These are phyloP conservation scores for Candida michaelii DNA, from an alignment of 805 yeast species.

Conservation along the genomic window DNA sequence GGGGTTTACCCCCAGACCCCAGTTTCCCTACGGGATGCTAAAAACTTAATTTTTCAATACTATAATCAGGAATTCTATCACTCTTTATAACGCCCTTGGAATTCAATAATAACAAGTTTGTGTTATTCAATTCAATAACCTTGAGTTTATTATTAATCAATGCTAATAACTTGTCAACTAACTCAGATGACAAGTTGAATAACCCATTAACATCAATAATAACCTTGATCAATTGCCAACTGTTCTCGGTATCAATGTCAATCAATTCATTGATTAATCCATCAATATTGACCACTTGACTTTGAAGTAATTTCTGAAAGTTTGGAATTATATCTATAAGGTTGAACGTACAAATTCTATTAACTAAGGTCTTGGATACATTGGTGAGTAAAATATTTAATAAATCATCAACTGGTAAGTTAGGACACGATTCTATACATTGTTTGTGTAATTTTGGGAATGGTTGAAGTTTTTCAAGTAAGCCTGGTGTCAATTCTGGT, in stretches of 20 bases:
- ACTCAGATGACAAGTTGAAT: constrained; percentile 56
- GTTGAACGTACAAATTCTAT: constrained; percentile 62
- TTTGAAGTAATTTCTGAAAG: constrained; percentile 6
- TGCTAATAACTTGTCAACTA: constrained; percentile 44
- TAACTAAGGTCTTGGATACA: constrained; percentile 53
- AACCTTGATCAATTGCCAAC: constrained; percentile 61
- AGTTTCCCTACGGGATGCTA: too few relatives aligned
- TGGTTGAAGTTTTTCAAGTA: constrained; percentile 46
- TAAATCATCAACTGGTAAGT: constrained; percentile 63
- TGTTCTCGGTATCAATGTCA: constrained; percentile 45
- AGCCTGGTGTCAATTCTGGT: constrained; percentile 48
- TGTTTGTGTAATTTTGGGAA: constrained; percentile 72
- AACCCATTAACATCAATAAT: constrained; percentile 74
- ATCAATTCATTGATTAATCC: constrained; percentile 35
- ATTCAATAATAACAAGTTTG: constrained; percentile 46
- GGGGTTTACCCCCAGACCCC: too few relatives aligned
- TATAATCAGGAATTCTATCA: constrained; percentile 52
- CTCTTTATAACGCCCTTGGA: constrained; percentile 20
- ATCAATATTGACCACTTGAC: constrained; percentile 30
- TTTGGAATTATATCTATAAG: constrained; percentile 52
- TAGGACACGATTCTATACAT: constrained; percentile 77
- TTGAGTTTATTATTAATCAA: constrained; percentile 50
- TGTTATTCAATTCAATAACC: constrained; percentile 41
- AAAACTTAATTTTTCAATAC: constrained; percentile 42
- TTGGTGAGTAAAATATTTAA: constrained; percentile 22